Evolutionary conservation across 192 early-diverging fungal genomes (phyloP), one percentile per base, ranked within the genome.

Genomic region (Coemansia sp.): DNA sequence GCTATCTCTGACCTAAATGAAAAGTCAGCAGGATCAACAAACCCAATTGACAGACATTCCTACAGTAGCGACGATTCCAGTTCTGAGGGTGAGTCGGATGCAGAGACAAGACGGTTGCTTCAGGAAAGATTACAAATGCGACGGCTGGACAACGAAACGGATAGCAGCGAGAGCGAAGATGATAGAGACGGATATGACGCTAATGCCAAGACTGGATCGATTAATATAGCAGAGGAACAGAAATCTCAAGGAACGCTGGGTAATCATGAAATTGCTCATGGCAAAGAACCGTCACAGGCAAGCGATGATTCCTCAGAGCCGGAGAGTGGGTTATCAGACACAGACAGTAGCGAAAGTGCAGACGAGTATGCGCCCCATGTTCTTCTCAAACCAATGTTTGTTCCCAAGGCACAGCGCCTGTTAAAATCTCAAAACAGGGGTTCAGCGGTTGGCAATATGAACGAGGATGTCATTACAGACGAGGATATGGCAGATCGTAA

Each of bases 351-450:
- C 6, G 55, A 61, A 8, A 72, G 69, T 27, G 89, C 92, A 62
- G 94, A 93, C 48, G 80, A 83, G 33, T 75, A 85, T 19, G 75
- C 85, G 13, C 64, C 75, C 6, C 82, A 63, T 33, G 76, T 80
- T 14, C 66, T 96, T 63, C 68, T 94, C 11, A 97, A 96, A 66
- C 96, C 96, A 3, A 84, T 96, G 20, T 98, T 97, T 83, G 87
- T 96, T 42, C 87, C 93, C 65, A 97, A 93, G 89, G 90, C 88
- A 36, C 81, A 67, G 45, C 57, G 68, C 6, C 47, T 40, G 20
- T 31, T 56, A 33, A 50, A 45, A 34, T 9, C 37, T 1, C 53
- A 31, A 30, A 3, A 19, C 48, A 31, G 23, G 9, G 28, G 20
- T 8, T 1, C 2, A 40, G 42, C 27, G 13, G 33, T 30, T 9